Evolutionary conservation across 2,329 filamentous ascomycete genomes (phyloP).

Genomic region (Trichophaea hybrida): DNA sequence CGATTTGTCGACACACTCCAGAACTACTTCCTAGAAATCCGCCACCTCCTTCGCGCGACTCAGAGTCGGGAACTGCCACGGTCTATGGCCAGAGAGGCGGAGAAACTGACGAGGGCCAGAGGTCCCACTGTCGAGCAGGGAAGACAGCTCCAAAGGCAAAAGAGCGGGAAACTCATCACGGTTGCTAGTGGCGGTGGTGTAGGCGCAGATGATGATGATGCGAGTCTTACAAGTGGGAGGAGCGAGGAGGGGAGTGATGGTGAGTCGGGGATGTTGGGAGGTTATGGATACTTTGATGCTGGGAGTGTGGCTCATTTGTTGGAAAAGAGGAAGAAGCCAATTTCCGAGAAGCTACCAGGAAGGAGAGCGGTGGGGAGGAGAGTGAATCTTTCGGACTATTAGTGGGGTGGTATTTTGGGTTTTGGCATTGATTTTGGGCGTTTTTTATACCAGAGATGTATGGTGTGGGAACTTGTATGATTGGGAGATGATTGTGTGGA

Average conservation of each 20-base stretch:
- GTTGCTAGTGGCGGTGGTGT: slow-evolving; percentile 6
- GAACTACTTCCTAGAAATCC: slow-evolving; percentile 77
- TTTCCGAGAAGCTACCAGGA: slow-evolving; percentile 17
- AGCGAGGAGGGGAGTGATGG: slow-evolving; percentile 26
- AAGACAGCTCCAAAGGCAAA: slow-evolving; percentile 26
- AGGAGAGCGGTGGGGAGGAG: slow-evolving; percentile 25
- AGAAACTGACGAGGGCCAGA: slow-evolving; percentile 33
- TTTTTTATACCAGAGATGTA: background rate
- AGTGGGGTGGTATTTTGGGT: slow-evolving; percentile 1
- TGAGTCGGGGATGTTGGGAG: slow-evolving; percentile 27
- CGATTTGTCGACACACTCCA: slow-evolving; percentile 83
- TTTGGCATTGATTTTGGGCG: background rate
- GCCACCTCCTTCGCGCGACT: slow-evolving; percentile 64
- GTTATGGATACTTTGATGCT: slow-evolving; percentile 28
- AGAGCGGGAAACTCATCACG: slow-evolving; percentile 23
- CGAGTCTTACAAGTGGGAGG: slow-evolving; percentile 20
- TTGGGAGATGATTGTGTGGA: no score
- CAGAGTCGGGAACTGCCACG: slow-evolving; percentile 42
- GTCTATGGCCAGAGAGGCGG: slow-evolving; percentile 47
- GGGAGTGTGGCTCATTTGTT: slow-evolving; percentile 26
- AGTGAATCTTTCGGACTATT: slow-evolving; percentile 25
- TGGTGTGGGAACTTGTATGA: no score
- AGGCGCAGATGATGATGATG: slow-evolving; percentile 12
- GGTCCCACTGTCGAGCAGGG: slow-evolving; percentile 6
- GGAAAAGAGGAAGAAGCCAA: slow-evolving; percentile 20